Evolutionary conservation across 2,329 filamentous ascomycete species (phyloP).

Genomic region (Hymenoscyphus fructigenus): DNA sequence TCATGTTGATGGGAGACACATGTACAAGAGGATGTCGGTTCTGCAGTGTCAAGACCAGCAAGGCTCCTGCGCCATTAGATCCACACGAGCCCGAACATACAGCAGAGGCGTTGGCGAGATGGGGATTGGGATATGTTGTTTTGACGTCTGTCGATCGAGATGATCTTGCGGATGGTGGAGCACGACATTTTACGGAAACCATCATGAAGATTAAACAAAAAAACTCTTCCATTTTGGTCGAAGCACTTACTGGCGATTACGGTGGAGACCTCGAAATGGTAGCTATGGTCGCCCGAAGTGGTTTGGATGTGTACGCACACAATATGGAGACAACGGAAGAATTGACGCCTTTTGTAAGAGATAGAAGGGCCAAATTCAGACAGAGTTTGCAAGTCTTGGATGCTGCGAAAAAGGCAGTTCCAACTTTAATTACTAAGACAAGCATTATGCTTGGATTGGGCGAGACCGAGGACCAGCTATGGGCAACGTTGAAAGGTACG

Average conservation of each 20-base stretch:
- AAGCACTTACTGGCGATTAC: slow-evolving; percentile 87
- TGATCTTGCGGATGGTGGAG: slow-evolving; percentile 85
- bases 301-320: slow-evolving; percentile 94
- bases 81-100: slow-evolving; percentile 96
- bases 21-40: slow-evolving; percentile 96
- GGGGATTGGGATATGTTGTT: slow-evolving; percentile 95
- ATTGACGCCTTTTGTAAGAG: slow-evolving; percentile 84
- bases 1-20: slow-evolving; percentile 99
- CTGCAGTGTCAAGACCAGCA: slow-evolving; percentile 91
- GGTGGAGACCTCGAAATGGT: slow-evolving; percentile 85
- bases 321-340: slow-evolving; percentile 95
- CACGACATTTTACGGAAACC: slow-evolving; percentile 87
- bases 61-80: slow-evolving; percentile 75
- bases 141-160: slow-evolving; percentile 92
- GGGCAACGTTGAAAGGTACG: slow-evolving; percentile 70
- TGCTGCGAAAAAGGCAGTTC: slow-evolving; percentile 74
- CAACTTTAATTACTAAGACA: slow-evolving; percentile 91
- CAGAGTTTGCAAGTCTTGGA: slow-evolving; percentile 79
- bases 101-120: slow-evolving; percentile 85
- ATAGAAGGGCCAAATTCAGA: slow-evolving; percentile 84
- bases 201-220: slow-evolving; percentile 91
- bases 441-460: slow-evolving; percentile 95
- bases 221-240: slow-evolving; percentile 73
- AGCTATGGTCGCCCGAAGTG: slow-evolving; percentile 76
- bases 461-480: slow-evolving; percentile 84